Base-by-base conservation (phyloP, 345 rosid genomes). In the Gossypium sturtianum region DNA sequence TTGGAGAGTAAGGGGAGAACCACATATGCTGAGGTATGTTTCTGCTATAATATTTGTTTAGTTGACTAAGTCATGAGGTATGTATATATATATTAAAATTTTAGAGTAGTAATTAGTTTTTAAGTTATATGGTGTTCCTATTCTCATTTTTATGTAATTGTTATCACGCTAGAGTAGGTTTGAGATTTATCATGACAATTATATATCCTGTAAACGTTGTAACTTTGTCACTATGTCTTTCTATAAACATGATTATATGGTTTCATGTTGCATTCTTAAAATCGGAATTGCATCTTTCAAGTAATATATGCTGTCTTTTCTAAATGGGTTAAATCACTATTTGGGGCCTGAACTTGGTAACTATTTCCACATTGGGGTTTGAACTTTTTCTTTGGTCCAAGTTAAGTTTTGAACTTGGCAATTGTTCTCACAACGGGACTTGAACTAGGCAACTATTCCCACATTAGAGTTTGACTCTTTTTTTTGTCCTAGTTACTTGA, bases 1-100 rank as follows among this genome's bases (percentile, higher is more conserved):
- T 57, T 85, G 81, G 86, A 83, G 83, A 83, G 84, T 16, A 82
- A 82, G 84, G 83, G 82, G 71, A 83, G 77, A 13, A 79, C 86
- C 65, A 80, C 86, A 22, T 85, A 83, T 62, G 78, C 78, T 48
- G 88, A 85, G 86, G 88, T 85, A 77, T 0, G 67, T n/a, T 17
- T 70, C 2, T 27, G 27, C n/a, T 13, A 7, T 71, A 16, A 17
- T n/a, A 69, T 17, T 51, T 69, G 66, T 29, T 45, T 66, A 11
- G 38, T 53, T 22, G n/a, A 66, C 5, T 66, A 47, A 44, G 54
- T 22, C n/a, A 2, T 22, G 71, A 20, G 70, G 34, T 23, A 66
- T 2, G 7, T 20, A 19, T 47, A 66, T 9, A 12, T 20, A 19
- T 66, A 22, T 66, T 66, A 45, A 22, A 20, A 66, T 12, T 45